phyloP scores from a whole-genome alignment of 768 basidiomycete genomes.

The Rhodotorula diobovata region DNA sequence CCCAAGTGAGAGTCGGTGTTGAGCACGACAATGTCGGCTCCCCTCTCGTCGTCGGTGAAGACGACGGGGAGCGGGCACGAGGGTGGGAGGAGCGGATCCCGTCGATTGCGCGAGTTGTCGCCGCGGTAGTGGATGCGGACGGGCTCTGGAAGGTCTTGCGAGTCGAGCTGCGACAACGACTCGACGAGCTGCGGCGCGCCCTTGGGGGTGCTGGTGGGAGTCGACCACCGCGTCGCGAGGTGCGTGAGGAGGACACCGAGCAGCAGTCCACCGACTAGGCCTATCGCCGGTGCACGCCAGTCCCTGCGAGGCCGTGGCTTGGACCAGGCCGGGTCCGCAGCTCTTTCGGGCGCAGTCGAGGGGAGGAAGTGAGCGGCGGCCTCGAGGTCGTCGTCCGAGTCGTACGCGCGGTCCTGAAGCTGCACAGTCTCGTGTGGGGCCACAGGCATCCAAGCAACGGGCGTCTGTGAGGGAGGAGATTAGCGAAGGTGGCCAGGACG shows the following conservation, averaged over 20 bases:
- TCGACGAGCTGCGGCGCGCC: background rate
- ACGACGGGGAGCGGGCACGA: conserved; percentile 22
- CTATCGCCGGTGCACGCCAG: background rate
- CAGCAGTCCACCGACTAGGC: background rate
- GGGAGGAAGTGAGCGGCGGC: background rate
- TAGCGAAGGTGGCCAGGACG: no score
- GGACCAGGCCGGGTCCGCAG: background rate
- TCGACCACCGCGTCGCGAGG: background rate
- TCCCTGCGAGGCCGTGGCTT: conserved; percentile 3
- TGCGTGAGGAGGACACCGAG: background rate
- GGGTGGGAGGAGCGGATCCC: conserved; percentile 7
- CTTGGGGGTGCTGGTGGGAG: background rate
- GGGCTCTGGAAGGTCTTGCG: background rate
- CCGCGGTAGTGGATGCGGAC: conserved; percentile 20
- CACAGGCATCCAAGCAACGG: background rate
- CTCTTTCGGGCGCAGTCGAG: background rate
- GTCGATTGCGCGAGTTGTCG: background rate
- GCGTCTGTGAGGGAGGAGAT: no score
- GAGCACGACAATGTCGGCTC: conserved; percentile 27
- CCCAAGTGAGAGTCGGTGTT: conserved; percentile 3
- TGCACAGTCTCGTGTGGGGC: conserved; percentile 27
- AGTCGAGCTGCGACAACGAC: background rate
- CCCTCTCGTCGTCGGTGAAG: conserved; percentile 8
- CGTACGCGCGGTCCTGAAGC: conserved; percentile 14
- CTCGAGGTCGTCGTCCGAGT: background rate